Conservation (phyloP, 345 rosid species). For the Citrus trifoliata region DNA sequence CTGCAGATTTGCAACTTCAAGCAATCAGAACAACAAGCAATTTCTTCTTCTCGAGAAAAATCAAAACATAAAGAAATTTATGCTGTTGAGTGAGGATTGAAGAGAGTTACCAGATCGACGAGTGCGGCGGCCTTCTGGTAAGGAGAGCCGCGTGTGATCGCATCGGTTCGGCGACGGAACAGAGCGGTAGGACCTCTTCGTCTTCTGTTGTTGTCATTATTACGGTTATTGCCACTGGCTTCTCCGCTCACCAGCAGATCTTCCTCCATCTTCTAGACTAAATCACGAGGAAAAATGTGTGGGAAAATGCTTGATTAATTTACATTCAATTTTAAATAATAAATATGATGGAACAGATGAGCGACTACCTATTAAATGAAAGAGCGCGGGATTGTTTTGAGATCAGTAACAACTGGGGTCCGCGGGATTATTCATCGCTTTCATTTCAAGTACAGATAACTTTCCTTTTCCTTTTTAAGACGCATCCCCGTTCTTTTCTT, state of each 20-base stretch:
- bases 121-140: constrained; percentile 96
- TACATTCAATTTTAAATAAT: no score
- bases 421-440: neutral
- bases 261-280: constrained; percentile 34
- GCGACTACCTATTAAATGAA: no score
- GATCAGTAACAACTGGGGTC: neutral
- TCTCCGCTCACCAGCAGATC: constrained; percentile 57
- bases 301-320: no score
- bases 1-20: constrained; percentile 34
- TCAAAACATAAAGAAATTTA: neutral
- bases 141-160: constrained; percentile 71
- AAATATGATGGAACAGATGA: no score
- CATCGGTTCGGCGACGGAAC: constrained; percentile 58
- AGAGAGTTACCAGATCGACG: constrained; percentile 74
- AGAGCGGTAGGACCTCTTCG: constrained; percentile 24
- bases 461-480: no score
- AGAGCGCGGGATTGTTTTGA: no score
- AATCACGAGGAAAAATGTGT: no score
- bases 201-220: constrained; percentile 1
- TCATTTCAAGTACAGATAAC: neutral
- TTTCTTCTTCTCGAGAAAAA: neutral
- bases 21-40: neutral
- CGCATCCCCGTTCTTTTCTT: no score
- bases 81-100: neutral
- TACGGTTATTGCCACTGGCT: constrained; percentile 18